These are phyloP conservation scores for Boletus nobilissimus DNA, from an alignment of 1,284 basidiomycete genomes.

Conservation along the genomic window DNA sequence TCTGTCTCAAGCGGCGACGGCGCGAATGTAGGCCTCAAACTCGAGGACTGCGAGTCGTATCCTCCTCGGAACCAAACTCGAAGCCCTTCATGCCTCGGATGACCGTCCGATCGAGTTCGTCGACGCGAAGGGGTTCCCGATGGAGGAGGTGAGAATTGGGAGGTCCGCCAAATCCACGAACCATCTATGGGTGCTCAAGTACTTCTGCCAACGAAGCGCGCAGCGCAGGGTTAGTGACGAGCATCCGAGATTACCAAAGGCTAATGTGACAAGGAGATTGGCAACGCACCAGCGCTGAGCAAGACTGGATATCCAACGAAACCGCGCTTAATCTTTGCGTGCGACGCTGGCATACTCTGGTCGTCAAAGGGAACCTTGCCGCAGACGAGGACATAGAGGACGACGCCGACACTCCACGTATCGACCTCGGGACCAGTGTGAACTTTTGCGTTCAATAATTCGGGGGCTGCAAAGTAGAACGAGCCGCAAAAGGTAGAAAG, in stretches of 20 bases:
- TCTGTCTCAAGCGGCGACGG: constrained; percentile 83
- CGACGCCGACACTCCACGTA: constrained; percentile 99
- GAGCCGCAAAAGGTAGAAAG: constrained; percentile 97
- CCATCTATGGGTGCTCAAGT: constrained; percentile 95
- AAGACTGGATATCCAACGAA: constrained; percentile 97
- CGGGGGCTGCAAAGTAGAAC: constrained; percentile 97
- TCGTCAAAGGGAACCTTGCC: constrained; percentile 99
- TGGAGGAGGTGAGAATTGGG: constrained; percentile 88
- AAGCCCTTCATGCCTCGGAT: constrained; percentile 96
- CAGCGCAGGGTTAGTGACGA: constrained; percentile 91
- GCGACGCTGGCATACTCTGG: constrained; percentile 98
- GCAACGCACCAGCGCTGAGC: constrained; percentile 84
- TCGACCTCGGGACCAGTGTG: constrained; percentile 99
- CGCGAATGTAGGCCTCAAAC: constrained; percentile 80
- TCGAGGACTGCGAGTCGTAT: constrained; percentile 83
- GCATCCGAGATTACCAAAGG: constrained; percentile 68
- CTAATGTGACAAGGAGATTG: constrained; percentile 3
- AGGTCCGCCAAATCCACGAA: constrained; percentile 84
- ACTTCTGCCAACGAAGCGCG: constrained; percentile 90
- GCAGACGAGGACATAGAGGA: constrained; percentile 96
- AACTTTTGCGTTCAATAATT: constrained; percentile 94
- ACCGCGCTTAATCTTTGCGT: constrained; percentile 99
- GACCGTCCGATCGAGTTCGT: constrained; percentile 88
- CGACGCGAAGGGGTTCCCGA: constrained; percentile 87
- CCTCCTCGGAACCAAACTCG: constrained; percentile 91